These are phyloP conservation scores for Malassezia psittaci DNA, from an alignment of 1,284 basidiomycete species.

Conservation along the genomic window DNA sequence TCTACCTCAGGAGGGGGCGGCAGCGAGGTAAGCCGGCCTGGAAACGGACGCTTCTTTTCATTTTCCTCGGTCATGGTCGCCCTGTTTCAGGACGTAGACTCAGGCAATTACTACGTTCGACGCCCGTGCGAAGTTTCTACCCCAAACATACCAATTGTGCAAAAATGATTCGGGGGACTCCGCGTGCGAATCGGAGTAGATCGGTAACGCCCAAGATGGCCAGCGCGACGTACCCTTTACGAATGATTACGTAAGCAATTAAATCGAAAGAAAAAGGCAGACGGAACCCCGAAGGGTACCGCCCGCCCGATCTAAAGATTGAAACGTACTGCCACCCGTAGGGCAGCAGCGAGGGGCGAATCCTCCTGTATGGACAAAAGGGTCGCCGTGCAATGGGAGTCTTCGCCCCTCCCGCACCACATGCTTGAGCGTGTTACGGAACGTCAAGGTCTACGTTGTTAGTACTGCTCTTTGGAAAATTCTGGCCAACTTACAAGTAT, in stretches of 20 bases:
- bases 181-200: too few species aligned
- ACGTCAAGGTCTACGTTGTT: conserved; percentile 18
- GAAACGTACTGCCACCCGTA: conserved; percentile 19
- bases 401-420: conserved; percentile 17
- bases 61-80: not conserved
- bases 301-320: conserved; percentile 21
- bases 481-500: conserved; percentile 16
- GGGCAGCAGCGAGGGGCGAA: conserved; percentile 18
- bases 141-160: too few species aligned
- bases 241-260: conserved; percentile 14
- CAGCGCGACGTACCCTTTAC: too few species aligned
- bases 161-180: too few species aligned
- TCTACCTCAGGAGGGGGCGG: not conserved
- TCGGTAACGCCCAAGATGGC: too few species aligned
- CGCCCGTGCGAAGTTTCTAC: too few species aligned
- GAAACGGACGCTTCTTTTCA: not conserved
- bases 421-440: conserved; percentile 21
- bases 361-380: conserved; percentile 19
- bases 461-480: not conserved
- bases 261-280: conserved; percentile 10
- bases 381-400: conserved; percentile 22
- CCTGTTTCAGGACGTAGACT: too few species aligned
- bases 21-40: not conserved
- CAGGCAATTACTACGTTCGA: too few species aligned
- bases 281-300: conserved; percentile 13